Evolutionary conservation across 345 rosid species (phyloP), one percentile per base, ranked within the genome.

Genomic region (Geranium brycei): DNA sequence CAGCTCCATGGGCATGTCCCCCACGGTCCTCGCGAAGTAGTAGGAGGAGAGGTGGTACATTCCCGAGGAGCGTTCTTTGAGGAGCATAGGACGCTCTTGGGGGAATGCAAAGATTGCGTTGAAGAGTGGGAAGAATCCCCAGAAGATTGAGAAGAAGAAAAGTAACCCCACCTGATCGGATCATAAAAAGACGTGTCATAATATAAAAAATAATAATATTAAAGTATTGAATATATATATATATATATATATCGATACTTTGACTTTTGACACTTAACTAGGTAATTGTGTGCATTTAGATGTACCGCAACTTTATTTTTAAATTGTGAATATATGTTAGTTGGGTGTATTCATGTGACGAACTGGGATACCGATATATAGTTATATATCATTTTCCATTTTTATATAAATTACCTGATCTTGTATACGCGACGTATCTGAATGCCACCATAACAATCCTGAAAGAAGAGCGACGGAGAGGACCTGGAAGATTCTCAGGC

Each of bases 1-100:
- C 4, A 92, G 93, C 72, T 92, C 98, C 96, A 92, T 92, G 2
- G 98, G 96, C 62, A 92, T 76, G 77, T 92, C 98, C 1, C 98
- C 98, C 0, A 77, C 89, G 7, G 74, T 84, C 60, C 93, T 74
- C 3, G 95, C 91, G 11, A 87, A 74, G 75, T 80, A 92, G 60
- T 89, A 92, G 35, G 98, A 87, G 8, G 96, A 92, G 18, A 92
- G 89, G 12, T 87, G 89, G 77, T 89, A 92, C 88, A 89, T 87
- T 57, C 96, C 89, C 0, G 96, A 87, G 11, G 95, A 85, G 55
- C 95, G 81, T 58, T 92, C 98, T 75, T 86, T 92, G 35, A 80
- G 77, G 15, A 92, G 84, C 86, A 92, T 83, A 47, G 96, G 83
- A 13, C 86, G 80, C 65, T 91, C 98, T 72, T 82, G 91, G 31